Evolutionary conservation across 78 protist genomes (phyloP).

Genomic region (Bodo saltans): DNA sequence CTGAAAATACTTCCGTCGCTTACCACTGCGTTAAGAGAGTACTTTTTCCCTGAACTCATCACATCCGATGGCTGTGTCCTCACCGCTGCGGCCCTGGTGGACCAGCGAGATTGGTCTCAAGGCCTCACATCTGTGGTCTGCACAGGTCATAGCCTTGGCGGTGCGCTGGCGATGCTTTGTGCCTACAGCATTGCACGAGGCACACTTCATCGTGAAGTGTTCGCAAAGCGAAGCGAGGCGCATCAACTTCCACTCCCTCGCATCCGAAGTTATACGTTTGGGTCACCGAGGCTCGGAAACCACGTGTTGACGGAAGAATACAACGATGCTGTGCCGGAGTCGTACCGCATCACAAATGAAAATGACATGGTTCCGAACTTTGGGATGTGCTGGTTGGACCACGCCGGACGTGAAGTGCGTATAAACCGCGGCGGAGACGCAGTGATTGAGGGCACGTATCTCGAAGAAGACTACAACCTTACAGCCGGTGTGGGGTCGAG

Average conservation of each 20-base stretch:
- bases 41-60: too few relatives aligned
- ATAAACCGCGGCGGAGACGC: background rate
- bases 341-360: background rate
- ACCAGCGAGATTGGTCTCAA: too few relatives aligned
- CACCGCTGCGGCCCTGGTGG: background rate
- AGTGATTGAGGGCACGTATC: background rate
- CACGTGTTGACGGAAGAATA: background rate
- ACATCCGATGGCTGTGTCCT: too few relatives aligned
- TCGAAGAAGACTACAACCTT: background rate
- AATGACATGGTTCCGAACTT: background rate
- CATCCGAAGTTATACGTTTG: background rate
- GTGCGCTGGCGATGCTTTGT: background rate
- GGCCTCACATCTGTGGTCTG: too few relatives aligned
- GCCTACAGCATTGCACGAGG: background rate
- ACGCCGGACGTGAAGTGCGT: background rate
- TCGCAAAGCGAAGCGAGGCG: too few relatives aligned
- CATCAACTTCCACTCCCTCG: background rate
- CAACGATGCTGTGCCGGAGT: background rate
- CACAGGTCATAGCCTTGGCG: background rate
- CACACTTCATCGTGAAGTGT: too few relatives aligned
- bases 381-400: background rate
- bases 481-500: background rate
- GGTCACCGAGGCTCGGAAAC: background rate
- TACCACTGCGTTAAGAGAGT: background rate
- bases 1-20: background rate